Conservation (phyloP, 2,329 filamentous ascomycete genomes). For the Paecilomyces formosus region DNA sequence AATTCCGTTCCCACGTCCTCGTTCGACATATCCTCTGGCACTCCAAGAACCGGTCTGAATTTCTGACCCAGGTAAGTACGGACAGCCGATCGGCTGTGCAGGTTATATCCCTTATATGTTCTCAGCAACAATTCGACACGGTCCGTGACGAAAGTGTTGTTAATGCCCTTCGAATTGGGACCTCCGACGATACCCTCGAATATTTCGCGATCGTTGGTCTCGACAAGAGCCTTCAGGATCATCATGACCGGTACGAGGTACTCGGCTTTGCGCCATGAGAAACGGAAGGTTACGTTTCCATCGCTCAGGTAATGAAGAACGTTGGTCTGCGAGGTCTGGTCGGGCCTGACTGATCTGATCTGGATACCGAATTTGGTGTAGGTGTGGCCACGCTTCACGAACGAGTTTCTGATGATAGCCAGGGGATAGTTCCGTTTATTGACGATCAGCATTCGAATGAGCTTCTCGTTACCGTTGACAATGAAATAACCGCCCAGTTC, state of each 20-base stretch:
- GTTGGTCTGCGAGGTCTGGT: conserved; percentile 96
- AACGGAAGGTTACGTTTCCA: conserved; percentile 92
- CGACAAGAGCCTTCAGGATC: conserved; percentile 88
- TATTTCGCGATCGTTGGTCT: conserved; percentile 94
- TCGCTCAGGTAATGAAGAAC: conserved; percentile 93
- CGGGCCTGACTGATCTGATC: conserved; percentile 85
- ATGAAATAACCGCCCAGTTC: conserved; percentile 96
- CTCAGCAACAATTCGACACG: conserved; percentile 85
- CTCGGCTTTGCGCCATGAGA: conserved; percentile 96
- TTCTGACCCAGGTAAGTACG: conserved; percentile 82
- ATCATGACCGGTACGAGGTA: conserved; percentile 95
- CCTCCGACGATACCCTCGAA: conserved; percentile 87
- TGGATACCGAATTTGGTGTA: conserved; percentile 90
- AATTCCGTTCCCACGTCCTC: conserved; percentile 90
- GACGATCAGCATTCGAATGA: conserved; percentile 85
- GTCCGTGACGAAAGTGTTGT: conserved; percentile 91
- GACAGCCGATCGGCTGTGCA: conserved; percentile 76
- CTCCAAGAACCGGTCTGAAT: conserved; percentile 79
- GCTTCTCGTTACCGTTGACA: conserved; percentile 95
- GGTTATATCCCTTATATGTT: conserved; percentile 83
- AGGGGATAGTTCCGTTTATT: conserved; percentile 90
- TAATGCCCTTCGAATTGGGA: conserved; percentile 64
- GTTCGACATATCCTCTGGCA: conserved; percentile 76
- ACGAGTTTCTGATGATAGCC: conserved; percentile 86
- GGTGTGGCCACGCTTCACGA: conserved; percentile 73